These are phyloP conservation scores for Ceratocystis eucalypticola DNA, from an alignment of 2,329 filamentous ascomycete genomes.

Conservation along the genomic window DNA sequence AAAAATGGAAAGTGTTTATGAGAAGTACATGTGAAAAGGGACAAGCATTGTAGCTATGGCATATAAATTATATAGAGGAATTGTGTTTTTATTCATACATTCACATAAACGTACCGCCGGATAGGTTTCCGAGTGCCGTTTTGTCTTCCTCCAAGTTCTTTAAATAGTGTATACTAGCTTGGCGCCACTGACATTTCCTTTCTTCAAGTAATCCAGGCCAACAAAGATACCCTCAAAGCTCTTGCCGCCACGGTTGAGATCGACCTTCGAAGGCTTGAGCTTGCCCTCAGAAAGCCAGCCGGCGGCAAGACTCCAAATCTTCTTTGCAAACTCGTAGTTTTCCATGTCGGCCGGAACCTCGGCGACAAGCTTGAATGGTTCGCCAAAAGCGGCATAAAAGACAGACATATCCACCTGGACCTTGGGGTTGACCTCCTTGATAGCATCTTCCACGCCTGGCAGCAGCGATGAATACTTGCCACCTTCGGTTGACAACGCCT, in stretches of 20 bases:
- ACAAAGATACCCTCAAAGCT: constrained; percentile 28
- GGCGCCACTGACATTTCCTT: constrained; percentile 29
- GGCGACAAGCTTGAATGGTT: constrained; percentile 24
- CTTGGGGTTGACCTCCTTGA: constrained; percentile 32
- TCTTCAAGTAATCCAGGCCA: constrained; percentile 26
- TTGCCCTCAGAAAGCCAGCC: constrained; percentile 28
- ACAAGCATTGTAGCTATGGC: not conserved
- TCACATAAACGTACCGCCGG: not conserved
- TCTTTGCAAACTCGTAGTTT: constrained; percentile 28
- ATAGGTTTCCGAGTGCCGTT: not conserved
- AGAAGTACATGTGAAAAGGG: not conserved
- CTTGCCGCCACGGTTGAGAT: constrained; percentile 23
- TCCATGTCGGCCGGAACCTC: constrained; percentile 22
- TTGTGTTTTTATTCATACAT: not conserved
- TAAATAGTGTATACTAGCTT: constrained; percentile 34
- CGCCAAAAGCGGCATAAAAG: constrained; percentile 31
- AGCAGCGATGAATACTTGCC: constrained; percentile 32
- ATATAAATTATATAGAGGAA: not conserved
- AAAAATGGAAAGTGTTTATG: not conserved
- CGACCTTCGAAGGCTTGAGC: constrained; percentile 26
- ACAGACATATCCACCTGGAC: constrained; percentile 26
- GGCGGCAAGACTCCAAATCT: constrained; percentile 28
- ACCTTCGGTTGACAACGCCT: constrained; percentile 23
- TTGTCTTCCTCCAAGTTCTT: not conserved
- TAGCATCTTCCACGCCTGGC: constrained; percentile 27